Percentiles rank a stretch among this genome's conserved stretches.
phyloP scores from a whole-genome alignment of 1,284 basidiomycete species.

The Ceratobasidium papillatum region DNA sequence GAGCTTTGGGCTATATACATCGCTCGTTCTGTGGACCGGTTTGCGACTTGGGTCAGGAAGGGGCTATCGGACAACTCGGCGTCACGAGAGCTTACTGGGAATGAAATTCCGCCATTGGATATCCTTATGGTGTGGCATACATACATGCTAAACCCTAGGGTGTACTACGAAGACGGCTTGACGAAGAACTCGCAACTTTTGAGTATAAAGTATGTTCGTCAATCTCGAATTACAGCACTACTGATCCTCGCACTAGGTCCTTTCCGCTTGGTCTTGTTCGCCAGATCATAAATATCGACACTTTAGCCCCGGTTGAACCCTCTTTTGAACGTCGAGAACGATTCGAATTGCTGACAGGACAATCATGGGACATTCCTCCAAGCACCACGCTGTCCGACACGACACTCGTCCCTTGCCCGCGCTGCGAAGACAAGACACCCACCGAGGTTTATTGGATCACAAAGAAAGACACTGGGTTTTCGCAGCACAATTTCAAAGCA shows the following conservation, averaged over 20 bases:
- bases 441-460: constrained; percentile 39
- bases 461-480: constrained; percentile 23
- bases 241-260: constrained; percentile 11
- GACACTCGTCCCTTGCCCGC: constrained; percentile 31
- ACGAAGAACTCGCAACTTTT: constrained; percentile 29
- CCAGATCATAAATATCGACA: constrained; percentile 38
- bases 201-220: constrained; percentile 15
- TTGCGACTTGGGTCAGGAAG: constrained; percentile 40
- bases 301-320: constrained; percentile 41
- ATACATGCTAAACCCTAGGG: constrained; percentile 54
- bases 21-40: constrained; percentile 44
- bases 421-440: constrained; percentile 16
- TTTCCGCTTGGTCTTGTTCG: constrained; percentile 41
- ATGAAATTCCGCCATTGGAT: constrained; percentile 57
- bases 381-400: constrained; percentile 19
- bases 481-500: constrained; percentile 29
- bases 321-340: constrained; percentile 20
- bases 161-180: constrained; percentile 44
- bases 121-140: constrained; percentile 63
- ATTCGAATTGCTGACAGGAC: constrained; percentile 41
- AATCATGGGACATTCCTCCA: constrained; percentile 21
- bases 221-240: neutral
- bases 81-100: constrained; percentile 5
- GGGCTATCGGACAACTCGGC: neutral
- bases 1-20: constrained; percentile 44